Evolutionary conservation across 2,329 filamentous ascomycete genomes (phyloP), one percentile per base, ranked within the genome.

Genomic region (Septoria petroselini): DNA sequence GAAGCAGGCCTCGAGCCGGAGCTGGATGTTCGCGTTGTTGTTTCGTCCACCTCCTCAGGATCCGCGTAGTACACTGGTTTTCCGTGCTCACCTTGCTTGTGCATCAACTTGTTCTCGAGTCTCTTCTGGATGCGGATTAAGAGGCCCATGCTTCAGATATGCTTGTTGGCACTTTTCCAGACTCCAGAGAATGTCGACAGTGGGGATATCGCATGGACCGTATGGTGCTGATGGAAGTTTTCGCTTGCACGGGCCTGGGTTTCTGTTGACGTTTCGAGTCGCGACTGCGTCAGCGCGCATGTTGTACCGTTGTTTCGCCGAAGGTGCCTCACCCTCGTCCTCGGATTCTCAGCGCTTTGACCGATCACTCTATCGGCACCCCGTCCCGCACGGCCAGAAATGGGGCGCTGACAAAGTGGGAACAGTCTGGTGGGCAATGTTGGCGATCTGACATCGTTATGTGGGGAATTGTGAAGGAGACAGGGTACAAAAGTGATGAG

Each of bases 101-200:
- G 43, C 43, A 47, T 17, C 35, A 23, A 39, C 29, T 47, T 47
- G 17, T 39, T 47, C 14, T 47, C 43, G 25, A 47, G 35, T 19
- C 40, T 47, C 35, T 47, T 47, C n/a, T 39, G 43, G 29, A 47
- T 47, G 25, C 43, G 43, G n/a, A 47, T 40, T 14, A 47, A 27
- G 35, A 47, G 15, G 12, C 35, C 34, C 43, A 47, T 47, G 25
- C n/a, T 47, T 31, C 7, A 9, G 35, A 21, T 19, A 33, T 47
- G 35, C n/a, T 18, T 38, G 27, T 40, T 21, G 9, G 38, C 15
- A 17, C 8, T 38, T 15, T 14, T 31, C 25, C 27, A 39, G 35
- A 25, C 31, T 29, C 29, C 18, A 34, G 23, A 7, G 21, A 25
- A 33, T 8, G 34, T 11, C 12, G 34, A 4, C 33, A 39, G 17